A percentile compares a stretch with the other conserved stretches of the same genome.
Evolutionary conservation across 139 green algal species (phyloP).

Genomic region (Chlamydomonas sphaeroides): DNA sequence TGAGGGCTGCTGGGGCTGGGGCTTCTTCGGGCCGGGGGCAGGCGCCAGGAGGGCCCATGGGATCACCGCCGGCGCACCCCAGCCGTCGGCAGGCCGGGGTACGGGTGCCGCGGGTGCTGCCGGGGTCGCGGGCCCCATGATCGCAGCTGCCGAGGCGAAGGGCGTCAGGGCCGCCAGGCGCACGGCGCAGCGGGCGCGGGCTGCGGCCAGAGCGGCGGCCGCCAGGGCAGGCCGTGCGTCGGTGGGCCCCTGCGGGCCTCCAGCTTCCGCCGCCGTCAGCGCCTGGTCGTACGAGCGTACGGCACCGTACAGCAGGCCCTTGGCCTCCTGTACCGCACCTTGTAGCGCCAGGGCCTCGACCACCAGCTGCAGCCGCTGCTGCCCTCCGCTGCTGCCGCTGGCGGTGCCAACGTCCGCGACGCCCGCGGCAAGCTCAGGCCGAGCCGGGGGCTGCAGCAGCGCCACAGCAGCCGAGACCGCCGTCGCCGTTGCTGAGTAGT

Average conservation of each 20-base stretch:
- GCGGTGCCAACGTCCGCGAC: too few species aligned
- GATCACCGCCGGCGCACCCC: background rate
- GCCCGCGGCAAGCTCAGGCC: too few species aligned
- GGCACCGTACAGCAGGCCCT: background rate
- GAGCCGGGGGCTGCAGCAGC: too few species aligned
- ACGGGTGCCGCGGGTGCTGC: background rate
- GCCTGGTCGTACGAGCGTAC: background rate
- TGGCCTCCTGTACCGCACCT: background rate
- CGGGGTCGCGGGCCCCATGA: background rate
- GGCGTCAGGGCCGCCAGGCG: slow-evolving; percentile 1
- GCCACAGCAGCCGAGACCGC: too few species aligned
- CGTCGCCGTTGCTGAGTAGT: too few species aligned
- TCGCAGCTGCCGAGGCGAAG: too few species aligned
- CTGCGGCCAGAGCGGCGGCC: background rate
- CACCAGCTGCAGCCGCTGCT: background rate
- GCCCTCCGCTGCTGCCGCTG: too few species aligned
- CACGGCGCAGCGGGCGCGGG: background rate
- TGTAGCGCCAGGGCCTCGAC: background rate
- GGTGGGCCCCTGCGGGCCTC: too few species aligned
- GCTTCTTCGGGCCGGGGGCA: background rate
- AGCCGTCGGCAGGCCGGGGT: background rate
- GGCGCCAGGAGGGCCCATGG: background rate
- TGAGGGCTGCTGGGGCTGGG: background rate
- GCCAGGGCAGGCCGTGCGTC: background rate
- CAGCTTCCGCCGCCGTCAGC: background rate